These are phyloP conservation scores for Suillus spraguei DNA, from an alignment of 768 basidiomycete genomes.

Conservation along the genomic window DNA sequence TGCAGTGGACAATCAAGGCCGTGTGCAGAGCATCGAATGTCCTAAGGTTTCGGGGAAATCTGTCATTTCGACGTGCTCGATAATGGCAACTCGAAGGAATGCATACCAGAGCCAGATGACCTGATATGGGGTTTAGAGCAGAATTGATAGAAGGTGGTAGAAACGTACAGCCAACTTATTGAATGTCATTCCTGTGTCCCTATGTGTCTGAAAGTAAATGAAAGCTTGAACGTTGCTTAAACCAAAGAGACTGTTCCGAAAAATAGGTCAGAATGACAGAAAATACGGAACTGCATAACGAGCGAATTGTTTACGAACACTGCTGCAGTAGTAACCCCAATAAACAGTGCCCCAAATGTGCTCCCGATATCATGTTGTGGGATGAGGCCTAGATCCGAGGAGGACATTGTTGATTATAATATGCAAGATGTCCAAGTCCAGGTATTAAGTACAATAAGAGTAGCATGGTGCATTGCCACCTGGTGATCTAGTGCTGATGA, in stretches of 20 bases:
- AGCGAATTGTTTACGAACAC: not conserved
- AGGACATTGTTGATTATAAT: not conserved
- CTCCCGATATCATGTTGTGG: not conserved
- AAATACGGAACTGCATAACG: not conserved
- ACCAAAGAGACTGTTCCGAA: constrained; percentile 1
- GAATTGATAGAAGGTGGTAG: not conserved
- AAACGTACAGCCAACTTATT: not conserved
- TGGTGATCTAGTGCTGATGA: no score
- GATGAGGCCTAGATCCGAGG: not conserved
- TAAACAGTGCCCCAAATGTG: constrained; percentile 4
- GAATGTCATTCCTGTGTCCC: not conserved
- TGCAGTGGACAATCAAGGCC: no score
- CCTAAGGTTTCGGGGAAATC: no score
- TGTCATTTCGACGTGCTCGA: no score
- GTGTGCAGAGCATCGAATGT: no score
- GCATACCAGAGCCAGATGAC: no score
- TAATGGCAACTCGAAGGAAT: no score
- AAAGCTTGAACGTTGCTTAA: constrained; percentile 2
- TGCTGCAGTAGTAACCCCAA: not conserved
- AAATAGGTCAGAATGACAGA: not conserved
- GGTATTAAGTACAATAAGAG: not conserved
- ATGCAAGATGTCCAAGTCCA: not conserved
- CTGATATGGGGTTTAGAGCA: no score
- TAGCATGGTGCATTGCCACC: not conserved
- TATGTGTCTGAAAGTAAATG: not conserved